Base-by-base conservation (phyloP, 2,329 filamentous ascomycete genomes). In the Colletotrichum tamarilloi region DNA sequence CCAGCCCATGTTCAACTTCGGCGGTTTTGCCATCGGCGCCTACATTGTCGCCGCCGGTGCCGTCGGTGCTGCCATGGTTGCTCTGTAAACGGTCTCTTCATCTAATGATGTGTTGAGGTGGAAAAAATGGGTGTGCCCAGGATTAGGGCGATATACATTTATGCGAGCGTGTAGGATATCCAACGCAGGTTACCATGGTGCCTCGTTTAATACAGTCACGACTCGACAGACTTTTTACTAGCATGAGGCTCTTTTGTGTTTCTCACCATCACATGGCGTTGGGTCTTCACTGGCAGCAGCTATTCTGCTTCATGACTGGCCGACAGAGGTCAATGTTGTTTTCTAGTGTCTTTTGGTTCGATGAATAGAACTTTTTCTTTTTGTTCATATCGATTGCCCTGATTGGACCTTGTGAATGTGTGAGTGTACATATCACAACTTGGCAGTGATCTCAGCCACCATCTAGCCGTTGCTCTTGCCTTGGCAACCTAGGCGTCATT, bases 31-130 rank as follows among this genome's bases (percentile, higher is more conserved):
- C 57, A 77, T 90, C 59, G 87, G 87, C 65, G 77, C 87, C 74
- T 90, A 90, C 81, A 80, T 87, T 72, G 77, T 87, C 26, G 85
- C 87, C n/a, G 88, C 88, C 46, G 84, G 87, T 80, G 84, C 81
- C 62, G 85, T 85, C 16, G 89, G 89, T 77, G 88, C 85, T 52
- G 84, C 82, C 72, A 89, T 91, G 87, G 79, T 90, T 71, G 79
- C 85, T 74, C 78, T 91, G 81, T 91, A 88, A 86, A 60, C 46
- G 49, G 49, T n/a, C n/a, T 26, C 42, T 38, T 56, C 19, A 26
- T 19, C 6, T 56, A 30, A 58, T 28, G 32, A 70, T 60, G 35
- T n/a, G n/a, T n/a, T 12, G 71, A 73, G 55, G 60, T 66, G 70
- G 70, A 70, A 22, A 22, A 46, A 62, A 55, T 16, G 3, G 28